Base-by-base conservation (phyloP, 495 filamentous ascomycete species). In the Neurospora sp. region DNA sequence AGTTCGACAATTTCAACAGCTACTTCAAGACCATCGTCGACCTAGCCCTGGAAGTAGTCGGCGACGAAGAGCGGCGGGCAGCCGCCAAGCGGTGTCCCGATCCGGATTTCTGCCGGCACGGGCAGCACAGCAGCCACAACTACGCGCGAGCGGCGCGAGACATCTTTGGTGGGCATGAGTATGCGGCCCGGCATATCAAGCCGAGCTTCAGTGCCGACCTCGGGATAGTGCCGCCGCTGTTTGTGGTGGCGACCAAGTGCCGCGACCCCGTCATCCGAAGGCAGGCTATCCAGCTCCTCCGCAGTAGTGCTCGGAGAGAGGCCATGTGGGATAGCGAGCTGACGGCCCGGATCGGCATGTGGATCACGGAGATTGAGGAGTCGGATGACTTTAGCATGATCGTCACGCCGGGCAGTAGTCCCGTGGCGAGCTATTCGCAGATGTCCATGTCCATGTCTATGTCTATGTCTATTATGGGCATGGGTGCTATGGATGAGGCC, bases 241-340 rank as follows among this genome's bases (percentile, higher is more conserved):
- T 86, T 73, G 81, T 88, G 12, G 86, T 87, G 14, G 89, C 87
- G 9, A 88, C 86, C 14, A 86, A 86, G 74, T 92, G 89, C 77
- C 86, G 89, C 16, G 86, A 91, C 73, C 83, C 86, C 1, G 62
- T 78, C 0, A 84, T 88, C 69, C 83, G 90, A 14, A 81, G 86
- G 5, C 84, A 86, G 72, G 90, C 90, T 7, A 87, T 91, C 60
- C 79, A 82, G 71, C 77, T 91, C 11, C 80, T 92, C 39, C 80
- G 82, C 44, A 84, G 83, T 31, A 83, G 85, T 62, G 85, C 86
- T 5, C 81, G 89, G 40, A 84, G 89, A 75, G 90, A 92, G 80
- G 90, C 87, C 20, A 85, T 91, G 76, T 91, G 87, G 86, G 88
- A 91, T 78, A 90, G 88, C 75, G 79, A 86, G 73, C 78, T 89